Percentiles rank a stretch among this genome's conserved stretches.
These are phyloP conservation scores for Coemansia nantahalensis DNA, from an alignment of 192 early-diverging fungal species.

Conservation along the genomic window DNA sequence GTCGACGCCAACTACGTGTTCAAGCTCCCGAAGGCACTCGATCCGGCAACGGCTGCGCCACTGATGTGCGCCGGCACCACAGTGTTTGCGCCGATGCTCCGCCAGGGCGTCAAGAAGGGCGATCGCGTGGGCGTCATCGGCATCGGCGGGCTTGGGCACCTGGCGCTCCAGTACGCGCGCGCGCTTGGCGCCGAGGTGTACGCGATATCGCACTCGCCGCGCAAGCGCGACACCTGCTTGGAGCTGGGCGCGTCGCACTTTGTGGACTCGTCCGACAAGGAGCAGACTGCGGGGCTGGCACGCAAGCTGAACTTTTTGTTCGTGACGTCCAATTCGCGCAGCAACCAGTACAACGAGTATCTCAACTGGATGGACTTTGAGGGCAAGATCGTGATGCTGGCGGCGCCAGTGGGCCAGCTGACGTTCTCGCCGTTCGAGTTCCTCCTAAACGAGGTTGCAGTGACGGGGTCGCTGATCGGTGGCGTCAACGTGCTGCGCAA, in stretches of 20 bases:
- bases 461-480: slow-evolving; percentile 70
- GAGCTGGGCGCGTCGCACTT: slow-evolving; percentile 60
- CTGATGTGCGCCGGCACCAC: slow-evolving; percentile 83
- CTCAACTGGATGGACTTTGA: slow-evolving; percentile 54
- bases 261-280: slow-evolving; percentile 29
- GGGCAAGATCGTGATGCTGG: slow-evolving; percentile 66
- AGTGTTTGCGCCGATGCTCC: slow-evolving; percentile 67
- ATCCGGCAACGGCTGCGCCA: slow-evolving; percentile 61
- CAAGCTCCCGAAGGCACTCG: slow-evolving; percentile 58
- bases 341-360: slow-evolving; percentile 51
- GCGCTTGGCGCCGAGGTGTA: slow-evolving; percentile 53
- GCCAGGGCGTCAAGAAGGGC: slow-evolving; percentile 61
- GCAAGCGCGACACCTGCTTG: slow-evolving; percentile 56
- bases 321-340: slow-evolving; percentile 19
- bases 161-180: slow-evolving; percentile 64
- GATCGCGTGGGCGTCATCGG: slow-evolving; percentile 70
- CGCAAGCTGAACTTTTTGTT: slow-evolving; percentile 36
- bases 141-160: slow-evolving; percentile 76
- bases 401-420: slow-evolving; percentile 60
- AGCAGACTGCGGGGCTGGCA: slow-evolving; percentile 19
- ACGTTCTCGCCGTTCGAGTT: slow-evolving; percentile 45
- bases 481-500: slow-evolving; percentile 55
- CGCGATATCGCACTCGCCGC: slow-evolving; percentile 59
- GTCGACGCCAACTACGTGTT: slow-evolving; percentile 61
- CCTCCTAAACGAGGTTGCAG: slow-evolving; percentile 48